Base-by-base conservation (phyloP, 192 early-diverging fungal species). In the Geranomyces michiganensis region DNA sequence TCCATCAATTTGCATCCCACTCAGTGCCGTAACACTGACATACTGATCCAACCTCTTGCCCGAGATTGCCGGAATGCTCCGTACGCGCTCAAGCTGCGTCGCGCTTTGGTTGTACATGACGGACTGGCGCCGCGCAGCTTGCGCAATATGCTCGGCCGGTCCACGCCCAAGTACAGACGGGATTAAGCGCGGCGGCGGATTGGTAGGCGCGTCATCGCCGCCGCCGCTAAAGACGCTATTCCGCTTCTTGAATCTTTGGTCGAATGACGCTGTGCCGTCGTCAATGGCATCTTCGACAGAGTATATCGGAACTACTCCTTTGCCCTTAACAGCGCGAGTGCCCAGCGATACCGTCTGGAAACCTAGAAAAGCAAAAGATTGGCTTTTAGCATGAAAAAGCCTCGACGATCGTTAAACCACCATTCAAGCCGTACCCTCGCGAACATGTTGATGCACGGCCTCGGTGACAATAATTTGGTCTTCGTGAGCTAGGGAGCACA, bases 391-490 rank as follows among this genome's bases (percentile, higher is more conserved):
- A 26, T 17, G 10, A 19, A 58, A 15, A 12, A 12, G 27, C 56
- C 24, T 24, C n/a, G n/a, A 19, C 46, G 10, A 29, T 8, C 22
- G 10, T 4, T 19, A 22, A 29, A 27, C 0, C 36, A 10, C 3
- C 3, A 10, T 41, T 41, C 21, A 36, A 29, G 46, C 13, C 45
- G 2, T 15, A 32, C 36, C 21, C n/a, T 71, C 19, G 59, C 76
- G 24, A 60, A 60, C 58, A 17, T 60, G 31, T 32, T 32, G 30
- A 14, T 56, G 45, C 8, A 61, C 75, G 26, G 32, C 22, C 12
- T 73, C 70, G 21, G 81, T 80, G 24, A 83, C 62, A 29, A 83
- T 67, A 41, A 83, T 80, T 36, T 83, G 67, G 3, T 80, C 76
- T 0, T 62, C 67, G 9, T 45, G 44, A 0, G 76, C 73, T 26